A percentile compares a stretch with the other conserved stretches of the same genome.
Evolutionary conservation across 2,329 filamentous ascomycete species (phyloP).

Genomic region (Didymella segeticola): DNA sequence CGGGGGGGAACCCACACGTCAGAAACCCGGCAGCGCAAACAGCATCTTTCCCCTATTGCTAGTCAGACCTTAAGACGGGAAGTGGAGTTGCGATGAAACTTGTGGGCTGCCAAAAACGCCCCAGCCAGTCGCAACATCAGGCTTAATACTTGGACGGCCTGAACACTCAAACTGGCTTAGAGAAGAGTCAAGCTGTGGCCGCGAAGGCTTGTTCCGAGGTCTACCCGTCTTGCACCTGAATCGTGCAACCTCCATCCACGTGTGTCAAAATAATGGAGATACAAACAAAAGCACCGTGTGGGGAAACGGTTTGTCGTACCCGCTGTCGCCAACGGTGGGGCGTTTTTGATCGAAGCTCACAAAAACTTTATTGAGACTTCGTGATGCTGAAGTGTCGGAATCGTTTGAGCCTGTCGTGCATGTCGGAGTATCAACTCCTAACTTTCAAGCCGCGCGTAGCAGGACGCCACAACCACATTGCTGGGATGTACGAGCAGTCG

Average conservation of each 20-base stretch:
- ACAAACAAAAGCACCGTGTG: not conserved
- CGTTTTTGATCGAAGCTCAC: too few relatives aligned
- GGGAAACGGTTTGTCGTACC: not conserved
- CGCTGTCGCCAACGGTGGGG: not conserved
- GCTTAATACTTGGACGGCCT: too few relatives aligned
- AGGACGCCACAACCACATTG: not conserved
- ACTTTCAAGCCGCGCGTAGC: not conserved
- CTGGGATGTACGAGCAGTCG: not conserved
- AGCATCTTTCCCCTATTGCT: not conserved
- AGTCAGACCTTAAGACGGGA: not conserved
- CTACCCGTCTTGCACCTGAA: slow-evolving; percentile 1
- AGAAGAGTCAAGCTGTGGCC: slow-evolving; percentile 5
- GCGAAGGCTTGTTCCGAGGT: slow-evolving; percentile 9
- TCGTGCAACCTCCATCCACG: not conserved
- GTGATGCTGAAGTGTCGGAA: not conserved
- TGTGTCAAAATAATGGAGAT: not conserved
- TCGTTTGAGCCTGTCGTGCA: not conserved
- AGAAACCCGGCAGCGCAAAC: not conserved
- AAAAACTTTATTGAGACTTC: too few relatives aligned
- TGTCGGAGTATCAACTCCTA: not conserved
- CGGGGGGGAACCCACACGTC: not conserved
- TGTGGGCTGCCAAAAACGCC: not conserved
- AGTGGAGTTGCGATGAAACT: not conserved
- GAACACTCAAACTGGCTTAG: slow-evolving; percentile 3
- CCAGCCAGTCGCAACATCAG: slow-evolving; percentile 1